Evolutionary conservation across 768 basidiomycete genomes (phyloP).

Genomic region (Suillus tomentosus): DNA sequence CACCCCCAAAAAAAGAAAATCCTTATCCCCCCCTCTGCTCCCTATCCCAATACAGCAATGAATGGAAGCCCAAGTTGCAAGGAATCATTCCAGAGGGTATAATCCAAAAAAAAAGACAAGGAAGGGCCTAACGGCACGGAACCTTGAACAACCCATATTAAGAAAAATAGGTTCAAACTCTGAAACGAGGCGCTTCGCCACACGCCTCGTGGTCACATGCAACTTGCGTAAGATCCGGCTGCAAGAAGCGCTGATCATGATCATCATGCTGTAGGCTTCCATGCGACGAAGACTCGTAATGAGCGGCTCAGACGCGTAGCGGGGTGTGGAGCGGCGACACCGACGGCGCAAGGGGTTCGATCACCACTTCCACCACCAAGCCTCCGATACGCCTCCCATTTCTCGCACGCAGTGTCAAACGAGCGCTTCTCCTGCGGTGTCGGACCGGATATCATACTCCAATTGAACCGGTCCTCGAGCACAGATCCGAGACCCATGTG

Average conservation of each 20-base stretch:
- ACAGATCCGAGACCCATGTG: constrained; percentile 49
- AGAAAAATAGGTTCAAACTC: not conserved
- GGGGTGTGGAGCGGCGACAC: constrained; percentile 10
- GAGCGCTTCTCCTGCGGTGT: constrained; percentile 52
- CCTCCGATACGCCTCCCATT: constrained; percentile 42
- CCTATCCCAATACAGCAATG: not conserved
- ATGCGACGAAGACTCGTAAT: constrained; percentile 56
- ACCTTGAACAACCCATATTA: not conserved
- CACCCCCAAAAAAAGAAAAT: not conserved
- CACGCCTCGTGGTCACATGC: not conserved
- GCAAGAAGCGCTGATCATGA: constrained; percentile 2
- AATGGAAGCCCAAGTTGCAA: not conserved
- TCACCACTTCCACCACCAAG: not conserved
- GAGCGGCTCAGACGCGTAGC: constrained; percentile 50
- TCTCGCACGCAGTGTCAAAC: constrained; percentile 58
- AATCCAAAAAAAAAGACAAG: not conserved
- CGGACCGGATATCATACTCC: constrained; percentile 43
- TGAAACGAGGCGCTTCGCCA: constrained; percentile 7
- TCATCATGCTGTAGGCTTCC: constrained; percentile 42
- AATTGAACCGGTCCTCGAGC: constrained; percentile 51
- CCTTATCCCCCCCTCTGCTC: not conserved
- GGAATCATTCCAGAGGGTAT: not conserved
- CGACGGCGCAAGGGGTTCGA: not conserved
- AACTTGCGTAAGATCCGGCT: not conserved
- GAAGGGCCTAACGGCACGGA: not conserved